Evolutionary conservation across 164 flowering plant species (phyloP).

Genomic region (Annona cherimola): DNA sequence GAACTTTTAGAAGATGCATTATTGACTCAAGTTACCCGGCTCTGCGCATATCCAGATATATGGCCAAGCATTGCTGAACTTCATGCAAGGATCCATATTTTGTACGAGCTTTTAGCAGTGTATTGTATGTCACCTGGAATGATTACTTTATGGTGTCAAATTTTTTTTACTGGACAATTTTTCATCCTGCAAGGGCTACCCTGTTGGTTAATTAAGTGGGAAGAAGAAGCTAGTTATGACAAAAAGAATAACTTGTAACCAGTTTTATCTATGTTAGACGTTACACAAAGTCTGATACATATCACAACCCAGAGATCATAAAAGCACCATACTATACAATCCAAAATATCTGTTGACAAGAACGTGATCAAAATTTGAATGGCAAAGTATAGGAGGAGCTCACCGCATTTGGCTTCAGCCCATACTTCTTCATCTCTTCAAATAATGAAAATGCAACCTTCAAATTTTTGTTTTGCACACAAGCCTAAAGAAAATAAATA

Average conservation of each 20-base stretch:
- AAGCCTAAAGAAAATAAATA: constrained; percentile 45
- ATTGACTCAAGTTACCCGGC: constrained; percentile 56
- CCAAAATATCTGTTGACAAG: neutral
- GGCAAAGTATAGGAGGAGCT: constrained; percentile 9
- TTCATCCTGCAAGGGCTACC: neutral
- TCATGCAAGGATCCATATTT: constrained; percentile 73
- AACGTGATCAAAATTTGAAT: neutral
- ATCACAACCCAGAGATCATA: neutral
- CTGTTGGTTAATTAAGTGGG: no score
- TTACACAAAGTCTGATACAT: neutral
- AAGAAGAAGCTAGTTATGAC: neutral
- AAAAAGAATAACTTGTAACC: neutral
- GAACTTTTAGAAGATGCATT: neutral
- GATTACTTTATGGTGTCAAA: constrained; percentile 1
- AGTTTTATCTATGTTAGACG: neutral
- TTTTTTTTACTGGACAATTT: neutral
- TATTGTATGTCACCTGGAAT: constrained; percentile 86
- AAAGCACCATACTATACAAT: neutral
- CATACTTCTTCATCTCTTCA: constrained; percentile 67
- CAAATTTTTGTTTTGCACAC: constrained; percentile 49
- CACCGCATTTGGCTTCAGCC: constrained; percentile 73
- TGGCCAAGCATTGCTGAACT: constrained; percentile 77
- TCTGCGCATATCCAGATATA: constrained; percentile 85
- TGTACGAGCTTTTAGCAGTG: constrained; percentile 72
- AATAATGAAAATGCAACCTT: constrained; percentile 60